Evolutionary conservation across 2,329 filamentous ascomycete genomes (phyloP).

Genomic region (Chrysoporthe cubensis): DNA sequence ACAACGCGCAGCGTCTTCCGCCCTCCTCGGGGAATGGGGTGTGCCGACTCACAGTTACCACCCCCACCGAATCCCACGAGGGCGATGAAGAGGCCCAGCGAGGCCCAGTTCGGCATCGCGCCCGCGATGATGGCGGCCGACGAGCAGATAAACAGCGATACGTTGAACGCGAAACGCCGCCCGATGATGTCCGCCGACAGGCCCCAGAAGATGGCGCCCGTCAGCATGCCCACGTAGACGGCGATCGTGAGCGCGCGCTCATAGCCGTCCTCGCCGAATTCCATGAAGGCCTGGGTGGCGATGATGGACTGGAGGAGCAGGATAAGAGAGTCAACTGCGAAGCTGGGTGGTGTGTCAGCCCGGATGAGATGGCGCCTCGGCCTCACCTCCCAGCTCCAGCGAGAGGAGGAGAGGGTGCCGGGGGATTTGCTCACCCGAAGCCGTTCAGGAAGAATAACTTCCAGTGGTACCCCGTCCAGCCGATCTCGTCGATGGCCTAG

Average conservation of each 20-base stretch:
- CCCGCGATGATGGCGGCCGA: slow-evolving; percentile 64
- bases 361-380: too few species aligned
- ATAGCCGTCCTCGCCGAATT: slow-evolving; percentile 61
- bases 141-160: slow-evolving; percentile 65
- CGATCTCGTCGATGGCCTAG: slow-evolving; percentile 59
- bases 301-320: slow-evolving; percentile 65
- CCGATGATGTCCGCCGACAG: slow-evolving; percentile 70
- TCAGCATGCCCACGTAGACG: slow-evolving; percentile 59
- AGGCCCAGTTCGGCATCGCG: slow-evolving; percentile 67
- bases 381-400: too few species aligned
- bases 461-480: slow-evolving; percentile 62
- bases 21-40: not conserved
- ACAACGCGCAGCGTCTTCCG: not conserved
- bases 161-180: slow-evolving; percentile 70
- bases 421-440: slow-evolving; percentile 50
- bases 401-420: not conserved
- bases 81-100: slow-evolving; percentile 66
- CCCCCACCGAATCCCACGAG: slow-evolving; percentile 67
- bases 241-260: slow-evolving; percentile 63
- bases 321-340: slow-evolving; percentile 52
- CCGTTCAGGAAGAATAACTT: slow-evolving; percentile 66
- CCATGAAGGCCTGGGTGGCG: slow-evolving; percentile 58
- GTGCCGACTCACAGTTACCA: slow-evolving; percentile 48
- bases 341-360: slow-evolving; percentile 36
- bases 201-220: slow-evolving; percentile 70